Base-by-base conservation (phyloP, 1,284 basidiomycete genomes). In the Moesziomyces parantarcticus region DNA sequence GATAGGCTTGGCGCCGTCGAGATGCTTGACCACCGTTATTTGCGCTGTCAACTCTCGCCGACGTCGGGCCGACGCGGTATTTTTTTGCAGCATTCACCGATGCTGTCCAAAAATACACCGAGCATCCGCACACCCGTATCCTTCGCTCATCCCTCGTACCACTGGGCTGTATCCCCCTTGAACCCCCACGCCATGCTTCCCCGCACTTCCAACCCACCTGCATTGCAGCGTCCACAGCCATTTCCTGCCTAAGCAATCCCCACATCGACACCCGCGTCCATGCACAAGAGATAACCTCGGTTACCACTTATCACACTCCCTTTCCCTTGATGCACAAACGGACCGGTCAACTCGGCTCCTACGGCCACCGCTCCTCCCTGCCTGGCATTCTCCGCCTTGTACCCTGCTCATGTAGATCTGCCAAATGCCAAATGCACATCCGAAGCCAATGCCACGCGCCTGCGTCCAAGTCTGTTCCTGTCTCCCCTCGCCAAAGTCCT, bases 281-380 rank as follows among this genome's bases (percentile, higher is more conserved):
- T 41, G 40, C 40, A 41, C 7, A 13, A 8, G 9, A 8, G 18
- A n/a, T 41, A 21, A 18, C 10, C 20, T 9, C 22, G 16, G 10
- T 18, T 20, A 52, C 41, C 32, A 29, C 20, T n/a, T 39, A 9
- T 21, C 23, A 7, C 25, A 20, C 23, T 60, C 46, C 45, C 46
- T 42, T 48, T 13, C 10, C 20, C 46, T 25, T 29, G 25, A 63
- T 58, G 61, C 55, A 63, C 61, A 29, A 63, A 41, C 61, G 54
- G 61, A 36, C 54, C 61, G 61, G 61, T 53, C 55, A 58, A 23
- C 41, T 51, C 57, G 29, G 13, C n/a, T 21, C 8, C 20, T 5
- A 54, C 61, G 61, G 53, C 20, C 21, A 23, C 48, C 53, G 43
- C 43, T 18, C 41, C 10, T 25, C 7, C 36, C 16, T 16, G 4